Evolutionary conservation across 1,139 yeast species (phyloP).

Genomic region (Kodamaea sp.): DNA sequence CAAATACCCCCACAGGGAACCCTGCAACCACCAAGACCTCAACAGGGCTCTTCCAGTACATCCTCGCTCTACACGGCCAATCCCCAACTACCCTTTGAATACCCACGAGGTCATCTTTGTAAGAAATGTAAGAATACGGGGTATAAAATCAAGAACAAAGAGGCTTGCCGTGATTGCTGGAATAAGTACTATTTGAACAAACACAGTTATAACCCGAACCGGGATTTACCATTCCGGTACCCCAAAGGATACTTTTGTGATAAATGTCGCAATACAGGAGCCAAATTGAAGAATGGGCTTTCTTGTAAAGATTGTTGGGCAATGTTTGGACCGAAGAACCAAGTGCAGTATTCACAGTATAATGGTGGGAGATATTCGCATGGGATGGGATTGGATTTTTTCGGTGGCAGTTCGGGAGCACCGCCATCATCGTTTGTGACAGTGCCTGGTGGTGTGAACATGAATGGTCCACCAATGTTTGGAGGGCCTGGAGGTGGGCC

Average conservation of each 20-base stretch:
- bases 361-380: neutral
- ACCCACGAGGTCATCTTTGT: conserved; percentile 35
- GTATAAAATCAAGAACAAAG: conserved; percentile 27
- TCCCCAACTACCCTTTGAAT: conserved; percentile 52
- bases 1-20: conserved; percentile 7
- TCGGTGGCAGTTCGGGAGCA: conserved; percentile 15
- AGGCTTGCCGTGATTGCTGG: conserved; percentile 39
- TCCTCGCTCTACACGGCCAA: conserved; percentile 16
- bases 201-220: conserved; percentile 40
- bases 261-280: conserved; percentile 76
- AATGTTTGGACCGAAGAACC: conserved; percentile 49
- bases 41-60: conserved; percentile 2
- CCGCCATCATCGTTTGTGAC: conserved; percentile 12
- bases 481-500: neutral
- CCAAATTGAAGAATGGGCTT: conserved; percentile 57
- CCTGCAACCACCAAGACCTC: conserved; percentile 5
- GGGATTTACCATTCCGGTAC: conserved; percentile 43
- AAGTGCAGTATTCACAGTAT: conserved; percentile 4
- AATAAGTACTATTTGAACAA: conserved; percentile 24
- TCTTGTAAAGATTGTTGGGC: conserved; percentile 75
- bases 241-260: conserved; percentile 61
- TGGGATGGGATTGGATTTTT: conserved; percentile 10
- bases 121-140: conserved; percentile 43
- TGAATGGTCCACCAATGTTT: conserved; percentile 2
- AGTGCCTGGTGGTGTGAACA: conserved; percentile 3